Base-by-base conservation (phyloP, 148 eudicot genomes). In the Dysphania ambrosioides region DNA sequence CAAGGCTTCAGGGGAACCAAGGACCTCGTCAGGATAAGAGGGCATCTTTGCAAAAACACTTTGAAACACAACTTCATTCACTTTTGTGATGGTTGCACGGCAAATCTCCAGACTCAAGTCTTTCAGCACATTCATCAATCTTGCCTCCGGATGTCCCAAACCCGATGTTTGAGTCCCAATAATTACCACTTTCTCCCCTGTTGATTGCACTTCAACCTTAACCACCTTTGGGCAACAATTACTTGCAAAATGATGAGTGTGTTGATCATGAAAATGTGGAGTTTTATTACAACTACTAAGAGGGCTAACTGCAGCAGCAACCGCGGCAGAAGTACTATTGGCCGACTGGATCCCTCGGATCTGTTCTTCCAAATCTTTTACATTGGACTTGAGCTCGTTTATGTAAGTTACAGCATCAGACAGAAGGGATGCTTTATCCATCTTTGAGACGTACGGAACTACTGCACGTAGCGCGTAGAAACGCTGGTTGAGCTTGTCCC, bases 401-500 rank as follows among this genome's bases (percentile, higher is more conserved):
- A 89, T 87, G 74, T 89, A 84, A 0, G 83, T 35, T 0, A 89
- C 85, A 0, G 94, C 94, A 57, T 89, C 94, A 0, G 77, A 77
- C 1, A 89, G 82, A 8, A 89, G 51, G 15, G 94, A 89, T 1
- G 94, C 94, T 62, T 83, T 87, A 73, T 89, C 89, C 91, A 87
- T 87, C 63, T 76, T 87, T 5, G 89, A 83, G 6, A 89, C 88
- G 61, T 89, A 82, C 1, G 93, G 90, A 16, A 89, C 93, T 0
- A 84, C 90, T 1, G 85, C 73, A 1, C 91, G 74, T 0, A 89
- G 83, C 1, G 89, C 82, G 60, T 78, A 86, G 72, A 87, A 89
- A 5, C 82, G 76, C 16, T 74, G 83, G 73, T 89, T 89, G 6
- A 89, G 85, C 84, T 85, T 86, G 78, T 87, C 87, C 55, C 94